Evolutionary conservation across 192 early-diverging fungal species (phyloP).

Genomic region (Powellomyces hirtus): DNA sequence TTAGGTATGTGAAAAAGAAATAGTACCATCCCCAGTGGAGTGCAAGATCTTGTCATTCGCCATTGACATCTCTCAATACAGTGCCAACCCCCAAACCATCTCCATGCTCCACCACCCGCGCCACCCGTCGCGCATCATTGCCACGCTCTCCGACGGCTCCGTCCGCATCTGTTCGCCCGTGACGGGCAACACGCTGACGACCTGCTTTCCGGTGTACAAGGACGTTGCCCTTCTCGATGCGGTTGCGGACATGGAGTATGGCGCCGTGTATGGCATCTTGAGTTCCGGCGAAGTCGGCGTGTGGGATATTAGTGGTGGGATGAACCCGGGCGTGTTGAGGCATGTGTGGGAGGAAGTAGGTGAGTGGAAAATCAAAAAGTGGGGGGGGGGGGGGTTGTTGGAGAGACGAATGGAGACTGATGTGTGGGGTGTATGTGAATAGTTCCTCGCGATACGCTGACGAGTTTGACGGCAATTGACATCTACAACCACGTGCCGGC

Average conservation of each 20-base stretch:
- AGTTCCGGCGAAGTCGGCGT: constrained; percentile 42
- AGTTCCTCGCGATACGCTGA: constrained; percentile 27
- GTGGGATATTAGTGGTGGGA: constrained; percentile 21
- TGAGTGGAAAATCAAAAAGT: neutral
- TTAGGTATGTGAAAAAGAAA: neutral
- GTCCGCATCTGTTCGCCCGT: constrained; percentile 44
- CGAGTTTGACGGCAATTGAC: constrained; percentile 33
- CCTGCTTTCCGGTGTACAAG: constrained; percentile 44
- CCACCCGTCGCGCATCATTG: constrained; percentile 36
- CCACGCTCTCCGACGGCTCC: constrained; percentile 28
- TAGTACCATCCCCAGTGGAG: constrained; percentile 12
- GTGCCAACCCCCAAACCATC: constrained; percentile 2
- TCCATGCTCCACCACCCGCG: constrained; percentile 7
- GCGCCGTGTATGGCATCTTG: constrained; percentile 31
- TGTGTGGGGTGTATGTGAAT: too few relatives aligned
- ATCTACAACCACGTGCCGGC: constrained; percentile 13
- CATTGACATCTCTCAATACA: neutral
- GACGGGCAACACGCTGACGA: constrained; percentile 38
- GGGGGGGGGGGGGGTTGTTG: neutral
- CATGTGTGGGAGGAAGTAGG: constrained; percentile 39
- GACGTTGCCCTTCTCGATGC: constrained; percentile 27
- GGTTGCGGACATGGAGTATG: constrained; percentile 37
- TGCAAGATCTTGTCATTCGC: neutral
- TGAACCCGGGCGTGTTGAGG: constrained; percentile 41
- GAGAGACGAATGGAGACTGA: too few relatives aligned